phyloP scores from a whole-genome alignment of 805 yeast species.

The Metschnikowia koreensis region DNA sequence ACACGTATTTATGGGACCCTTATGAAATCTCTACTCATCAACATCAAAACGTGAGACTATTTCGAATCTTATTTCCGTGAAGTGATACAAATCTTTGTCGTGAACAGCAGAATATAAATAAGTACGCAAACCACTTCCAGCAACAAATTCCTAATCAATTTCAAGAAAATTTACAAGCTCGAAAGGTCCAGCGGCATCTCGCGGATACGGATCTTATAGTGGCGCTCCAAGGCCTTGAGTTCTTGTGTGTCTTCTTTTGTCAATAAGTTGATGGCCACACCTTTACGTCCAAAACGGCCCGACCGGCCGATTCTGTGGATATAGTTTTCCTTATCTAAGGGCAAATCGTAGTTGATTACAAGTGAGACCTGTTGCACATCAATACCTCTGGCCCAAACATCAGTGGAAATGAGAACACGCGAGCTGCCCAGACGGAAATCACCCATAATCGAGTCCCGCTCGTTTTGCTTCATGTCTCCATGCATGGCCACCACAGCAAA shows the following conservation, averaged over 20 bases:
- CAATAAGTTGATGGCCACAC: conserved; percentile 93
- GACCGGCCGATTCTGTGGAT: conserved; percentile 98
- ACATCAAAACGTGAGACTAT: no score
- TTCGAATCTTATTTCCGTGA: no score
- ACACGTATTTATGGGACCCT: no score
- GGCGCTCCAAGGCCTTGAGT: conserved; percentile 71
- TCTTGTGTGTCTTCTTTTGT: conserved; percentile 73
- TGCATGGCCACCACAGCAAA: conserved; percentile 96
- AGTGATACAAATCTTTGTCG: no score
- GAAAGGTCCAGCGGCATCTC: conserved; percentile 57
- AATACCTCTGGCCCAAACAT: conserved; percentile 97
- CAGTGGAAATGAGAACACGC: conserved; percentile 92
- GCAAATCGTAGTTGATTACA: conserved; percentile 94
- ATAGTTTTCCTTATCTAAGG: conserved; percentile 90
- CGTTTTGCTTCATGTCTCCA: conserved; percentile 94
- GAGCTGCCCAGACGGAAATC: conserved; percentile 94
- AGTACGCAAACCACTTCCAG: not conserved
- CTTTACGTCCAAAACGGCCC: conserved; percentile 98
- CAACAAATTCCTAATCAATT: not conserved
- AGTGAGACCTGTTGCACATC: conserved; percentile 97
- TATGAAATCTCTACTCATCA: no score
- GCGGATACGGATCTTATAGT: conserved; percentile 70
- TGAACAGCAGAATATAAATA: no score
- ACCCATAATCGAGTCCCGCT: conserved; percentile 91
- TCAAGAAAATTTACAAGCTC: not conserved